Base-by-base conservation (phyloP, 345 rosid species). In the Schrenkiella parvula region DNA sequence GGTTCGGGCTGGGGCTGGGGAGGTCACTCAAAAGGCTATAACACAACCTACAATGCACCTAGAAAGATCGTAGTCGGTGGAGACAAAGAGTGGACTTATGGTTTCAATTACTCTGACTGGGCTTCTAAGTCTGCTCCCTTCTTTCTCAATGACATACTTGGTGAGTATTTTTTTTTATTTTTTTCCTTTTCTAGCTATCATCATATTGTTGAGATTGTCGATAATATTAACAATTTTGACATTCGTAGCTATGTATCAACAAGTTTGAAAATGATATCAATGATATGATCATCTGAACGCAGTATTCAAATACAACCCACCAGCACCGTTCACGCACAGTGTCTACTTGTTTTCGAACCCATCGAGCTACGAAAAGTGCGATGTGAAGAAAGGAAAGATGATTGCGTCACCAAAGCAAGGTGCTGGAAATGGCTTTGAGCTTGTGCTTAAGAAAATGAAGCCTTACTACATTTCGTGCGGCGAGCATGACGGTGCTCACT, bases 231-330 rank as follows among this genome's bases (percentile, higher is more conserved):
- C 4, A 37, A 17, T 5, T 51, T 52, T 29, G 7, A n/a, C 28
- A 26, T 31, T 31, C 9, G 1, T 31, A 31, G 8, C 58, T n/a
- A n/a, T n/a, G 19, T 50, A 50, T 23, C 19, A 26, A 4, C 1
- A 47, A 14, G 1, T 58, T 66, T 39, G n/a, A 17, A 25, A 14
- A 52, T 52, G 17, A 10, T 28, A 18, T 32, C 42, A 52, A 9
- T 37, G 11, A 39, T 1, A 22, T 14, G 32, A 32, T n/a, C 2
- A 5, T 38, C 4, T 11, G 1, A 8, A 8, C 78, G 87, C 81
- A 92, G 96, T 89, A 26, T 92, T 92, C 84, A 92, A 86, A 60
- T 88, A 84, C 55, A 85, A 85, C 48, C 80, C 84, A 26, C 92
- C 95, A 4, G 84, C 77, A 21, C 79, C 68, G 2, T 81, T 70